Evolutionary conservation across 164 flowering plant species (phyloP), one percentile per base, ranked within the genome.

Genomic region (Vitis rupestris): DNA sequence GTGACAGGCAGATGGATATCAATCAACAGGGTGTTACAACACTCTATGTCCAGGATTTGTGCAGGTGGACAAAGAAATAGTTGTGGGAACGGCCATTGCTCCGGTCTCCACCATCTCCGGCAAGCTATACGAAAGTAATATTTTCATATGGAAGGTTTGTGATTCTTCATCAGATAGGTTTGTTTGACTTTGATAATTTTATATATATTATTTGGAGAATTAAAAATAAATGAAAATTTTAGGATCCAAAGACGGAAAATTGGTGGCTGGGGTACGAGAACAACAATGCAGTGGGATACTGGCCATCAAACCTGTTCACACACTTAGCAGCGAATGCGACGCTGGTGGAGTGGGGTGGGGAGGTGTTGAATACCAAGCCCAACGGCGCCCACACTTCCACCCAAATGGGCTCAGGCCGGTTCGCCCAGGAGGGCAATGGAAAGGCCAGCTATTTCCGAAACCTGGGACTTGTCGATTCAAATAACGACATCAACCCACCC

Each of bases 261-360:
- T 83, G 86, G 86, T 81, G 84, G 86, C 81, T 83, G 12, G 76
- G 77, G 56, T 76, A 70, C 16, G 84, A 82, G n/a, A 60, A 72
- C 6, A 81, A 80, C 8, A 47, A 67, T 3, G 47, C 74, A 51
- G 80, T 81, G 4, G 86, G 86, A n/a, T 83, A 81, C 72, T 83
- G 86, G 86, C 86, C 86, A 63, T 51, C 79, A 10, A 68, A 60
- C 12, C 64, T 83, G 66, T 83, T 83, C 64, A 78, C 71, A 2
- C 75, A 73, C 66, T 72, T 81, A 10, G 44, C 72, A 17, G 59
- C 61, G 31, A 76, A 69, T 49, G 86, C 86, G 58, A 79, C 59
- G 64, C 75, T 77, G 80, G 70, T 81, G 1, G 76, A 79, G 52
- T 81, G 70, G 65, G 86, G 86, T 12, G 86, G 86, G 27, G 84